Conservation (phyloP, 1,139 yeast species). For the Sugiyamaella xylanicola region DNA sequence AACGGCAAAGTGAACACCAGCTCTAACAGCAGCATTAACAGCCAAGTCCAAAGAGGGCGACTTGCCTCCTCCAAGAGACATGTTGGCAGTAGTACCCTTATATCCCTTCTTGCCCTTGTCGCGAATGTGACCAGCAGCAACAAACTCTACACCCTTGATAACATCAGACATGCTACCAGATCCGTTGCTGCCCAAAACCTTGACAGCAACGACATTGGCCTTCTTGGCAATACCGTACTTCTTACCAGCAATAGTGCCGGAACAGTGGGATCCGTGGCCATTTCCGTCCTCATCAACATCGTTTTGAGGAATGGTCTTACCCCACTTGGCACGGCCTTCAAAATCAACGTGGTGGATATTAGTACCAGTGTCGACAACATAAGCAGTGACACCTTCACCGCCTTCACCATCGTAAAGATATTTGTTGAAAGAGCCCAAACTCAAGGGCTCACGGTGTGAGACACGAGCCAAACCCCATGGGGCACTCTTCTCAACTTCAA, state of each 20-base stretch:
- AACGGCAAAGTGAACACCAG: constrained; percentile 63
- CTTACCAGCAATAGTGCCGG: constrained; percentile 64
- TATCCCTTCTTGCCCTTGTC: constrained; percentile 48
- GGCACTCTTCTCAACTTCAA: constrained; percentile 73
- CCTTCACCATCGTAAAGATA: constrained; percentile 81
- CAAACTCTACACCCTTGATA: constrained; percentile 51
- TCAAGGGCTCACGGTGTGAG: constrained; percentile 80
- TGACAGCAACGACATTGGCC: constrained; percentile 60
- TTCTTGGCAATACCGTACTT: constrained; percentile 66
- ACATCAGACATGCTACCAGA: constrained; percentile 54
- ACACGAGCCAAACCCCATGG: constrained; percentile 98
- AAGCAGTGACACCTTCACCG: constrained; percentile 92
- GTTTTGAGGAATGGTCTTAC: constrained; percentile 81
- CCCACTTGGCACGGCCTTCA: constrained; percentile 93
- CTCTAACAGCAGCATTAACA: constrained; percentile 60
- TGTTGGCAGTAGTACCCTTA: constrained; percentile 60
- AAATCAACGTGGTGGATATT: constrained; percentile 79
- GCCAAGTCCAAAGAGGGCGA: constrained; percentile 55
- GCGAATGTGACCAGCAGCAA: constrained; percentile 45
- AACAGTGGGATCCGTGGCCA: constrained; percentile 76
- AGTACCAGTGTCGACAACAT: constrained; percentile 91
- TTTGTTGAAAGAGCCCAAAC: constrained; percentile 79
- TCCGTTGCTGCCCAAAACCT: constrained; percentile 55
- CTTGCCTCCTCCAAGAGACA: constrained; percentile 66
- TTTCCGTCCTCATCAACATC: constrained; percentile 86